Percentiles rank a stretch among this genome's conserved stretches.
Evolutionary conservation across 768 basidiomycete genomes (phyloP).

Genomic region (Collybia nuda): DNA sequence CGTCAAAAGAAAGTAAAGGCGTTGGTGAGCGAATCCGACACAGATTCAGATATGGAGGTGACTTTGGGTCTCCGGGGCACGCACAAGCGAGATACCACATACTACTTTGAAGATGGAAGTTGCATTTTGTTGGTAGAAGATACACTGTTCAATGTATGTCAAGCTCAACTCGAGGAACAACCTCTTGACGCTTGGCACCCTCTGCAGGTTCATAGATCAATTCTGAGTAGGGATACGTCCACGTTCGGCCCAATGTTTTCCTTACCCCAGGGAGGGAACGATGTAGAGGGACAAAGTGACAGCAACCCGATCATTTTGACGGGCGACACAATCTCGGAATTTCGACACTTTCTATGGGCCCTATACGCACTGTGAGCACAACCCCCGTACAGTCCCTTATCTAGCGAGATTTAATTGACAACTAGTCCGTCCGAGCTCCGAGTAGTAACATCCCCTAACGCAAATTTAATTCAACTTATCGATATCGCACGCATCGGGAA

Average conservation of each 20-base stretch:
- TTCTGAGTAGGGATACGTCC: constrained; percentile 62
- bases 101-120: constrained; percentile 69
- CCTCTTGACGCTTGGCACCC: constrained; percentile 2
- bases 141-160: constrained; percentile 66
- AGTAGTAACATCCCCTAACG: constrained; percentile 41
- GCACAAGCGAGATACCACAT: constrained; percentile 45
- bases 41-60: constrained; percentile 16
- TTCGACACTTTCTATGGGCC: constrained; percentile 73
- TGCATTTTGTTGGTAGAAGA: constrained; percentile 63
- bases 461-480: constrained; percentile 54
- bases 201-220: constrained; percentile 55
- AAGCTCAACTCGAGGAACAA: constrained; percentile 1
- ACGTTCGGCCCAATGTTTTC: constrained; percentile 68
- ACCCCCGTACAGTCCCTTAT: neutral
- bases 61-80: constrained; percentile 5
- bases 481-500: constrained; percentile 66
- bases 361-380: constrained; percentile 69
- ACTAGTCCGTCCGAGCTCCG: constrained; percentile 65
- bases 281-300: constrained; percentile 61
- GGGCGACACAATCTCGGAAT: constrained; percentile 66
- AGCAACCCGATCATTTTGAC: constrained; percentile 60
- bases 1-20: constrained; percentile 2
- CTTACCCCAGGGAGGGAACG: constrained; percentile 54
- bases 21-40: constrained; percentile 6
- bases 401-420: constrained; percentile 1